These are phyloP conservation scores for Coleophoma crateriformis DNA, from an alignment of 2,329 filamentous ascomycete species.

Conservation along the genomic window DNA sequence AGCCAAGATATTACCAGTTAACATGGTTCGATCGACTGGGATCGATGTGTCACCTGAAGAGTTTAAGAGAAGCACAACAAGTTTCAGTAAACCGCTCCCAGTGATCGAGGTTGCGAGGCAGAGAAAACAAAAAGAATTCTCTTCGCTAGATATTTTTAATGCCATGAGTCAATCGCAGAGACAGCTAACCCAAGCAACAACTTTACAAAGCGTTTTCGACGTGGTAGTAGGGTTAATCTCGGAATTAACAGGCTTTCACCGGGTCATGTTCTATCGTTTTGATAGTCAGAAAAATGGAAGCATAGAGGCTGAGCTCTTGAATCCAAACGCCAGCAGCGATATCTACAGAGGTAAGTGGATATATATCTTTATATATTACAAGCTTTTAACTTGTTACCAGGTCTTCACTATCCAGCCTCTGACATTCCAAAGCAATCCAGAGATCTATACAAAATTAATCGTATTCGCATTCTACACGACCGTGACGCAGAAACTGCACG, in stretches of 20 bases:
- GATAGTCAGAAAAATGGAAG: conserved; percentile 19
- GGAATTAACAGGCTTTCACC: conserved; percentile 19
- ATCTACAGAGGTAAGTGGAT: conserved; percentile 12
- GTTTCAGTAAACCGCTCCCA: conserved; percentile 11
- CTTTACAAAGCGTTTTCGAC: conserved; percentile 13
- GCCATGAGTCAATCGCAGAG: conserved; percentile 15
- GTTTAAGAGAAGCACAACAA: conserved; percentile 12
- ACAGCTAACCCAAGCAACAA: conserved; percentile 9
- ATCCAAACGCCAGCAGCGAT: conserved; percentile 16
- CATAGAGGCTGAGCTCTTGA: conserved; percentile 18
- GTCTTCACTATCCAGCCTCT: conserved; percentile 67
- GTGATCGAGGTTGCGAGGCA: conserved; percentile 11
- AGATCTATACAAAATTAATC: conserved; percentile 82
- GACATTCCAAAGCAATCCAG: conserved; percentile 81
- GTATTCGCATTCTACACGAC: conserved; percentile 80
- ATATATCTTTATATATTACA: background rate
- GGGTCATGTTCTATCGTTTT: conserved; percentile 21
- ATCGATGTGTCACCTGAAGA: conserved; percentile 12
- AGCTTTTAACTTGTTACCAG: conserved; percentile 5
- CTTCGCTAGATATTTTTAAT: conserved; percentile 18
- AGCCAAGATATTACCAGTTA: conserved; percentile 6
- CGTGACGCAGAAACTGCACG: conserved; percentile 73
- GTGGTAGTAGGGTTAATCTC: conserved; percentile 17
- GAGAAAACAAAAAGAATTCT: conserved; percentile 6
- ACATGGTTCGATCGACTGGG: conserved; percentile 4